Percentiles rank a stretch among this genome's conserved stretches.
Evolutionary conservation across 1,139 yeast species (phyloP).

Genomic region (Candida sanyaensis): DNA sequence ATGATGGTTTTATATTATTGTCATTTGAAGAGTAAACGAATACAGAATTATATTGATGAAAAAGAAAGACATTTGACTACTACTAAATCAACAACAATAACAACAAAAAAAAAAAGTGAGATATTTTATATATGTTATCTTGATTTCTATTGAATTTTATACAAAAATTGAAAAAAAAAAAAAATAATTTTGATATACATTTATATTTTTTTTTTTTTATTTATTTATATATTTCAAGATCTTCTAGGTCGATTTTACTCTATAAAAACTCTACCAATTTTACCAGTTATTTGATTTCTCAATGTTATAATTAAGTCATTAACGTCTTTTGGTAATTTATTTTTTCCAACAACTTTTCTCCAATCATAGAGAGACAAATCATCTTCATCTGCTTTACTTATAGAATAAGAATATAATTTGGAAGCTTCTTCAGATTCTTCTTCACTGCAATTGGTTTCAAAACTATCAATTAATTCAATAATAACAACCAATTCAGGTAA

Average conservation of each 20-base stretch:
- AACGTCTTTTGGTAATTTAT: constrained; percentile 24
- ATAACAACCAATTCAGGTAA: constrained; percentile 49
- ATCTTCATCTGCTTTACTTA: constrained; percentile 24
- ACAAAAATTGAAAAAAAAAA: background rate
- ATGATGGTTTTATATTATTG: too few relatives aligned
- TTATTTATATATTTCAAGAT: background rate
- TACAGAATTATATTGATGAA: too few relatives aligned
- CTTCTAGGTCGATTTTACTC: constrained; percentile 7
- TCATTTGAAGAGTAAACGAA: too few relatives aligned
- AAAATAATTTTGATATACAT: constrained; percentile 1
- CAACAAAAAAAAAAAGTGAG: background rate
- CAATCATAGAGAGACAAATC: constrained; percentile 29
- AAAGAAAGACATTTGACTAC: too few relatives aligned
- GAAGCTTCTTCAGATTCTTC: constrained; percentile 33
- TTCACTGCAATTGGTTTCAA: constrained; percentile 31
- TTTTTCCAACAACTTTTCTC: constrained; percentile 27
- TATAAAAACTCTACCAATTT: constrained; percentile 44
- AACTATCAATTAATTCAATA: constrained; percentile 50
- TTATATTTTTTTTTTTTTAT: constrained; percentile 2
- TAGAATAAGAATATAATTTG: constrained; percentile 32
- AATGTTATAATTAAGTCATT: constrained; percentile 22
- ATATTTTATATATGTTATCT: background rate
- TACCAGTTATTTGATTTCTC: constrained; percentile 34
- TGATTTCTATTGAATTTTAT: background rate
- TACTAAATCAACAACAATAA: too few relatives aligned